Evolutionary conservation across 371 early-diverging fungal genomes (phyloP).

Genomic region (Apophysomyces variabilis): DNA sequence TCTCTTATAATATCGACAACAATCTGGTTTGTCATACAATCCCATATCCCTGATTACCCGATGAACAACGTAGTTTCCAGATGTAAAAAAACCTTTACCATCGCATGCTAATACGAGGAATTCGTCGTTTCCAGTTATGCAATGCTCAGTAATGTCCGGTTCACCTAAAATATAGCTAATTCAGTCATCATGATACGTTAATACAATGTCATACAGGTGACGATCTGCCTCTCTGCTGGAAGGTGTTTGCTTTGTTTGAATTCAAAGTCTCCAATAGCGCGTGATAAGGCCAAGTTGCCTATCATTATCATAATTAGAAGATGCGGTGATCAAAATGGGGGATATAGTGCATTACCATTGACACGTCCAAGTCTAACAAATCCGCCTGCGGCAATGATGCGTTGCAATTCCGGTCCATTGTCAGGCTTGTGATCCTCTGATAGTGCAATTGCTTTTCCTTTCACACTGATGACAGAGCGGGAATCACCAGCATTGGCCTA

Average conservation of each 20-base stretch:
- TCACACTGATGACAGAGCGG: constrained; percentile 79
- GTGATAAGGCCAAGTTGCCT: constrained; percentile 93
- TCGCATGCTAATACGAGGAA: constrained; percentile 97
- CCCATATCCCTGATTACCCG: constrained; percentile 85
- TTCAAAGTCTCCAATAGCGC: constrained; percentile 98
- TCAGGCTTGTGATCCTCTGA: constrained; percentile 95
- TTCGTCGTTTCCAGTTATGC: constrained; percentile 77
- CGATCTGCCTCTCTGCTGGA: constrained; percentile 86
- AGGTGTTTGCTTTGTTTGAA: constrained; percentile 85
- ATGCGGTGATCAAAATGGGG: neutral
- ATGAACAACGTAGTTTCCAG: neutral
- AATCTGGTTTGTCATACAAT: constrained; percentile 91
- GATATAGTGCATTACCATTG: constrained; percentile 68
- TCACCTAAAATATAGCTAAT: constrained; percentile 43
- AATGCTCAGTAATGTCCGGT: constrained; percentile 80
- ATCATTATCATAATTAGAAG: neutral
- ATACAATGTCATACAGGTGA: constrained; percentile 66
- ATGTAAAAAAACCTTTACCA: constrained; percentile 54
- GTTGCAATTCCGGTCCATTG: constrained; percentile 76
- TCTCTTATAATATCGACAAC: constrained; percentile 83
- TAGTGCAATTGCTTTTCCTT: constrained; percentile 79
- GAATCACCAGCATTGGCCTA: constrained; percentile 97
- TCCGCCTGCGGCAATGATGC: constrained; percentile 92
- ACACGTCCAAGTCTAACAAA: constrained; percentile 97
- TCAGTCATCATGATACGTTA: constrained; percentile 6